A percentile compares a stretch with the other conserved stretches of the same genome.
These are phyloP conservation scores for Albatrellus sp. DNA, from an alignment of 1,284 basidiomycete species.

Conservation along the genomic window DNA sequence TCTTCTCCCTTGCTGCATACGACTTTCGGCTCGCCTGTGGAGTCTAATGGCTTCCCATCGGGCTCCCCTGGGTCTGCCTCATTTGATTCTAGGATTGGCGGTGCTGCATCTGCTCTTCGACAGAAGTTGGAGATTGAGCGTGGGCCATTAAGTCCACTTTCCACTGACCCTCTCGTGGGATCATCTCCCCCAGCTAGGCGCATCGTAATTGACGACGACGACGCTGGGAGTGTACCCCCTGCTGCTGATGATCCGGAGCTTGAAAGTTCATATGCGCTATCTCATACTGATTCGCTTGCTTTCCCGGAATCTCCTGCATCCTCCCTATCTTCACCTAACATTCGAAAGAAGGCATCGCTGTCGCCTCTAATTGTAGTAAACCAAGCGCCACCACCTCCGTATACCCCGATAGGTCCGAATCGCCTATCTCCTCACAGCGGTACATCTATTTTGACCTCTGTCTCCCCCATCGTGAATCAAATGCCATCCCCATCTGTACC, in stretches of 20 bases:
- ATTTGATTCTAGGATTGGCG: conserved; percentile 11
- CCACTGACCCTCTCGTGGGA: neutral
- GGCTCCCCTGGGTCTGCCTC: conserved; percentile 21
- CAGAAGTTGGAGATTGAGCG: conserved; percentile 23
- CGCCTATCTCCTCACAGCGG: conserved; percentile 3
- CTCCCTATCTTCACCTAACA: no score
- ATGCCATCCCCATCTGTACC: conserved; percentile 4
- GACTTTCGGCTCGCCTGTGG: conserved; percentile 20
- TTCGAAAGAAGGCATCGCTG: no score
- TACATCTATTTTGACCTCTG: neutral
- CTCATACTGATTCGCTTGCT: conserved; percentile 4
- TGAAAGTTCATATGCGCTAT: neutral
- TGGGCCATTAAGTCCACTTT: conserved; percentile 3
- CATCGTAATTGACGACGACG: conserved; percentile 25
- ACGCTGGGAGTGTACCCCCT: no score
- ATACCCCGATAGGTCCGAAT: conserved; percentile 12
- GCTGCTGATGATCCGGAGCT: neutral
- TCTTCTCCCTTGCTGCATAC: conserved; percentile 39
- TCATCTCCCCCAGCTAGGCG: neutral
- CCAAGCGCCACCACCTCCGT: conserved; percentile 14
- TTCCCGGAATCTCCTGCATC: conserved; percentile 3
- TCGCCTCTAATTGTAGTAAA: no score
- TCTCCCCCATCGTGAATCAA: conserved; percentile 4
- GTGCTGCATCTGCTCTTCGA: conserved; percentile 21
- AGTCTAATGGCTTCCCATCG: conserved; percentile 24